Evolutionary conservation across 1,139 yeast genomes (phyloP).

Genomic region (Suhomyces guaymorum): DNA sequence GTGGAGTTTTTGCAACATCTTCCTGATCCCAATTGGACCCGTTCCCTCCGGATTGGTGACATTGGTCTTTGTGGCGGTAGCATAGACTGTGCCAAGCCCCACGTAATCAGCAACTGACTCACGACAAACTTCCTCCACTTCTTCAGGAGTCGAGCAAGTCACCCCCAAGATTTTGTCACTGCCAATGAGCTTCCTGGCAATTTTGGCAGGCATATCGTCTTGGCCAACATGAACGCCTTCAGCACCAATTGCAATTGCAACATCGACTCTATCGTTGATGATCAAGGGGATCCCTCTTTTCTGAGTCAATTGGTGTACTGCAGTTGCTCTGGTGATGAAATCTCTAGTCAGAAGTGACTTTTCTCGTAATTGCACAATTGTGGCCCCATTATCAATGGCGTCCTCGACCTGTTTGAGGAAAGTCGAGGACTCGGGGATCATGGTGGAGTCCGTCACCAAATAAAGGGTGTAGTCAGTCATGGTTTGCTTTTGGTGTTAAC

Average conservation of each 20-base stretch:
- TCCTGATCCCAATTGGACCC: conserved; percentile 71
- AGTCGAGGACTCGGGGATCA: conserved; percentile 66
- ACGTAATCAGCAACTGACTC: conserved; percentile 71
- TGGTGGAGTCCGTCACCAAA: conserved; percentile 77
- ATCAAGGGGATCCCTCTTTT: conserved; percentile 69
- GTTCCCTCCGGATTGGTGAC: conserved; percentile 42
- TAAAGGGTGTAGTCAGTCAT: conserved; percentile 61
- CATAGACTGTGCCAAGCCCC: conserved; percentile 83
- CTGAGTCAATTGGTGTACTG: conserved; percentile 62
- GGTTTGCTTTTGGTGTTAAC: neutral
- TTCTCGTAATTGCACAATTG: conserved; percentile 83
- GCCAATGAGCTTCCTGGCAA: conserved; percentile 67
- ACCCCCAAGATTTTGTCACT: conserved; percentile 78
- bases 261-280: conserved; percentile 86
- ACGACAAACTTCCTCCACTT: conserved; percentile 56
- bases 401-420: conserved; percentile 60
- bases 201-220: conserved; percentile 73
- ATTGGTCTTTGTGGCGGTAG: conserved; percentile 68
- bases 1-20: conserved; percentile 52
- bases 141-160: conserved; percentile 62
- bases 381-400: conserved; percentile 71
- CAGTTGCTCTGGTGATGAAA: conserved; percentile 62
- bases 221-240: conserved; percentile 96
- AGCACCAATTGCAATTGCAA: conserved; percentile 86
- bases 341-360: conserved; percentile 68